These are phyloP conservation scores for Rubroshorea leprosula DNA, from an alignment of 345 rosid species.

Conservation along the genomic window DNA sequence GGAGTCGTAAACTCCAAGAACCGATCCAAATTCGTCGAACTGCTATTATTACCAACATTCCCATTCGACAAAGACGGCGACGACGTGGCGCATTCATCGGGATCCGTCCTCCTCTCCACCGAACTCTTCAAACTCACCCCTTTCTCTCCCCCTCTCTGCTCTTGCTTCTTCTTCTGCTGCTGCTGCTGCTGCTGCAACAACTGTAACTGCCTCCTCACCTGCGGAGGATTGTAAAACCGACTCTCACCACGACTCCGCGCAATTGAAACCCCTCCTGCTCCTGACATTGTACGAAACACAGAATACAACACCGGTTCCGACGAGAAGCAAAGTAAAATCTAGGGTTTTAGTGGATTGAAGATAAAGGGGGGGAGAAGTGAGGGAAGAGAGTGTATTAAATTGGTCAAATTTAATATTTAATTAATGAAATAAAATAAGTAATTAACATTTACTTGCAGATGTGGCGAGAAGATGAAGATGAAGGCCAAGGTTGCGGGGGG, in stretches of 20 bases:
- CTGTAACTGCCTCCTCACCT: constrained; percentile 37
- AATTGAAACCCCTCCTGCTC: constrained; percentile 37
- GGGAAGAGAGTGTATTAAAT: background rate
- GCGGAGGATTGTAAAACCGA: constrained; percentile 48
- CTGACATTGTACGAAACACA: constrained; percentile 31
- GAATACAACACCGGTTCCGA: too few species aligned
- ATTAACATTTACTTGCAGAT: background rate
- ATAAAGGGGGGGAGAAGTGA: too few species aligned
- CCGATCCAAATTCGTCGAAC: constrained; percentile 75
- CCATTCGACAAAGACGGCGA: background rate
- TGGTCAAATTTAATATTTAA: background rate
- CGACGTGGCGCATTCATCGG: constrained; percentile 13
- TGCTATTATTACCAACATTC: constrained; percentile 1
- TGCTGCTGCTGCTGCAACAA: constrained; percentile 41
- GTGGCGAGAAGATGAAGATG: constrained; percentile 6
- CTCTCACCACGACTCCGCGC: constrained; percentile 38
- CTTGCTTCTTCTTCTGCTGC: constrained; percentile 21
- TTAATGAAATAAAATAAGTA: background rate
- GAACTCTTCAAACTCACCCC: background rate
- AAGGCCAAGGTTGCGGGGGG: background rate
- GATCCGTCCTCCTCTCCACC: constrained; percentile 25
- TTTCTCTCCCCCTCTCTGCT: constrained; percentile 20
- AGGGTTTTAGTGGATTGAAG: constrained; percentile 17
- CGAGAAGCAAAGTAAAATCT: background rate
- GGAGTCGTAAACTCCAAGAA: constrained; percentile 88